Evolutionary conservation across 2,329 filamentous ascomycete species (phyloP), one percentile per base, ranked within the genome.

Genomic region (Grosmannia serpens): DNA sequence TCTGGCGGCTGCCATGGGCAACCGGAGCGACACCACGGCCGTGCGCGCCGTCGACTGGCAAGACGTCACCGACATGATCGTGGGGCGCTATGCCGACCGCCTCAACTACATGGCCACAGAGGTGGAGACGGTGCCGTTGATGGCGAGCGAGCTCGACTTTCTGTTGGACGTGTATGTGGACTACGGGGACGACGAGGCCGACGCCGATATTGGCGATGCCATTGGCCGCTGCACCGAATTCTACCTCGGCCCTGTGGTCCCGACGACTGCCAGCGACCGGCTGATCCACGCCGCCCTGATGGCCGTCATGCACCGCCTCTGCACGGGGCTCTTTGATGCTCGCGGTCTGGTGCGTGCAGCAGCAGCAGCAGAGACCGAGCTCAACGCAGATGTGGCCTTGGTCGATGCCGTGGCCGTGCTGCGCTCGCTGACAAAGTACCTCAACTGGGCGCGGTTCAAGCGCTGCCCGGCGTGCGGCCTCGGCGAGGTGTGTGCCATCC

Each of bases 271-370:
- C 51, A 13, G 41, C 20, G 56, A 58, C 41, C 41, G 31, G n/a
- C 51, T 58, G 27, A 13, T 58, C 15, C 55, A 59, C 15, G 58
- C 61, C 17, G 61, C 56, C 17, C 59, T 58, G 8, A 51, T 38
- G 2, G 31, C 51, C 17, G 55, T 57, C 47, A 41, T 20, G n/a
- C 22, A 24, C 47, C 13, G 46, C 13, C 46, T 57, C 35, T 57
- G 55, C 49, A 4, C 15, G 2, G 15, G 10, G 24, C 49, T 57
- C 13, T 57, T 57, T n/a, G 33, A 6, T 3, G 41, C n/a, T 15
- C 41, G 41, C 17, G 41, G 7, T 7, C 41, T 44, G 4, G 41
- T n/a, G 13, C 5, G 8, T 15, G 17, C 17, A 41, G 15, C 38
- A 20, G 17, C 38, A 17, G 38, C 15, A 5, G 38, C 13, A 41